Evolutionary conservation across 805 yeast genomes (phyloP).

Genomic region (Cyberlindnera maritima): DNA sequence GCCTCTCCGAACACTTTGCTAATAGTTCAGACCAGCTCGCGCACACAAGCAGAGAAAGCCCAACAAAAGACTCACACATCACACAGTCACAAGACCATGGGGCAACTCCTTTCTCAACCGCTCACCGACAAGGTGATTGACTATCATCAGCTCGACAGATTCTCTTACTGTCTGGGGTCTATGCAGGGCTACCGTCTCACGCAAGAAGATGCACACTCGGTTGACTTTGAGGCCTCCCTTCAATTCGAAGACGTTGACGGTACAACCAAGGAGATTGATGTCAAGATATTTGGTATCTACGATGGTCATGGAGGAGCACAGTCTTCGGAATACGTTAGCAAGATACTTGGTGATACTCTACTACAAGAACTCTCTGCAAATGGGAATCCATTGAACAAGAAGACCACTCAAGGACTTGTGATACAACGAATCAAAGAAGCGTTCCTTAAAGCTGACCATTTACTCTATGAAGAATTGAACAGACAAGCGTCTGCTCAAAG

Average conservation of each 20-base stretch:
- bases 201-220: constrained; percentile 75
- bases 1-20: too few relatives aligned
- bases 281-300: constrained; percentile 63
- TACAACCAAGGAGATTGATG: constrained; percentile 22
- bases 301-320: constrained; percentile 82
- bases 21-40: too few relatives aligned
- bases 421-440: constrained; percentile 40
- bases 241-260: constrained; percentile 24
- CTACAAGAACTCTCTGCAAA: constrained; percentile 5
- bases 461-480: constrained; percentile 35
- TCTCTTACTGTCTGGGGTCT: constrained; percentile 60
- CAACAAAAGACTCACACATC: background rate
- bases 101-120: constrained; percentile 73
- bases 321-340: constrained; percentile 52
- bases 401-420: constrained; percentile 34
- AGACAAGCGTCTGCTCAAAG: constrained; percentile 23
- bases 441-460: constrained; percentile 44
- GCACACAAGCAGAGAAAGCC: too few relatives aligned
- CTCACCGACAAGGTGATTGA: constrained; percentile 44
- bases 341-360: constrained; percentile 27
- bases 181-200: constrained; percentile 77
- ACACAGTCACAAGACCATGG: constrained; percentile 42
- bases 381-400: constrained; percentile 9
- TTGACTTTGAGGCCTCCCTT: constrained; percentile 40
- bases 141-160: constrained; percentile 34